A percentile compares a stretch with the other conserved stretches of the same genome.
These are phyloP conservation scores for Isabelozyma pseudorhagii DNA, from an alignment of 805 yeast species.

Conservation along the genomic window DNA sequence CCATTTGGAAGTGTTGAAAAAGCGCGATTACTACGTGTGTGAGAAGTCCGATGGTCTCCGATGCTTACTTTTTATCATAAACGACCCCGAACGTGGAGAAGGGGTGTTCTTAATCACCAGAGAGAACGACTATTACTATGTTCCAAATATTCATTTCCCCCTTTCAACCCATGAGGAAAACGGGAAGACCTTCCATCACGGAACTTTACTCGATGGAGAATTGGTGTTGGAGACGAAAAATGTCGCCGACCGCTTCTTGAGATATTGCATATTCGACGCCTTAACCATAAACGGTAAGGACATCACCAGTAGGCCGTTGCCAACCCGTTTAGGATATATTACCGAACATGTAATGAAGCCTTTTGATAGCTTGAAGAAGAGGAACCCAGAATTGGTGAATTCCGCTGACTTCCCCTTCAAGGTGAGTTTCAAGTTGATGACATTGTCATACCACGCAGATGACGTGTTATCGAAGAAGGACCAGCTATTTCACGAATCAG, in stretches of 20 bases:
- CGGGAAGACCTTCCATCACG: constrained; percentile 67
- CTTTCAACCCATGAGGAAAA: constrained; percentile 38
- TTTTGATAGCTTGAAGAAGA: constrained; percentile 63
- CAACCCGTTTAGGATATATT: constrained; percentile 83
- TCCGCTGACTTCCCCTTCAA: constrained; percentile 73
- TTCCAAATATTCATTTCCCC: constrained; percentile 87
- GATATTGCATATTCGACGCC: constrained; percentile 90
- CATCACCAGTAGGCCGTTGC: constrained; percentile 67
- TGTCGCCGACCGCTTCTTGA: constrained; percentile 44
- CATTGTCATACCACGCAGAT: constrained; percentile 71
- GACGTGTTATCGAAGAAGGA: constrained; percentile 72
- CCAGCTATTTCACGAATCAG: constrained; percentile 80
- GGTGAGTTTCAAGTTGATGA: constrained; percentile 84
- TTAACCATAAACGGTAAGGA: constrained; percentile 75
- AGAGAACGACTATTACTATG: constrained; percentile 78
- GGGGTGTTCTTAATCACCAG: constrained; percentile 87
- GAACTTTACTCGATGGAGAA: constrained; percentile 93
- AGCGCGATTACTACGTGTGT: constrained; percentile 87
- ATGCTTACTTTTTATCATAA: constrained; percentile 67
- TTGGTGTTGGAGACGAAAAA: constrained; percentile 74
- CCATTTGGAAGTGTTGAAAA: constrained; percentile 64
- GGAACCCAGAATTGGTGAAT: constrained; percentile 69
- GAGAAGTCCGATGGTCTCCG: constrained; percentile 95
- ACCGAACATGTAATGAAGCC: constrained; percentile 81
- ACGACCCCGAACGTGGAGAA: constrained; percentile 74